Evolutionary conservation across 1,284 basidiomycete genomes (phyloP).

Genomic region (Taiwanofungus camphoratus): DNA sequence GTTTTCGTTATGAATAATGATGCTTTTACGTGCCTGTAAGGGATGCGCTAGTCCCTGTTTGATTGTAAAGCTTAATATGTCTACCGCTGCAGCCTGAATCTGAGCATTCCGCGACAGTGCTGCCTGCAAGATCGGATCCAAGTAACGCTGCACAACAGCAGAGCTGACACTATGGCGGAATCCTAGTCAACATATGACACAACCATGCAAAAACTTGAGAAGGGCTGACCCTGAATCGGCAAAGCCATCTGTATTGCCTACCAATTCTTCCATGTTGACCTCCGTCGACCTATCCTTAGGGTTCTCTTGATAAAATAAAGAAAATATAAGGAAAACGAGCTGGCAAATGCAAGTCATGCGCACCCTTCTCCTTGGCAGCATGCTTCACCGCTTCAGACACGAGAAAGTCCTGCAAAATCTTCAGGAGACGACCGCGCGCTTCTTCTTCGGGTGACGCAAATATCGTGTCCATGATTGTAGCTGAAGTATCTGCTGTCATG

Average conservation of each 20-base stretch:
- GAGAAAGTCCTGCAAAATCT: slow-evolving; percentile 89
- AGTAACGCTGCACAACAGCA: slow-evolving; percentile 89
- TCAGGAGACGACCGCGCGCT: slow-evolving; percentile 68
- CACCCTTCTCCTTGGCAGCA: slow-evolving; percentile 60
- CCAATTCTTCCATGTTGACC: slow-evolving; percentile 86
- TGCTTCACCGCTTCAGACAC: slow-evolving; percentile 76
- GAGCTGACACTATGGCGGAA: slow-evolving; percentile 90
- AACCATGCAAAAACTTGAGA: background rate
- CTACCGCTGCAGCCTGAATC: slow-evolving; percentile 82
- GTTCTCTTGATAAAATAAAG: slow-evolving; percentile 23
- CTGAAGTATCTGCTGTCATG: slow-evolving; percentile 76
- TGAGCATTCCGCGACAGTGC: slow-evolving; percentile 66
- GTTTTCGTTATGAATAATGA: background rate
- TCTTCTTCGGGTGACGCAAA: slow-evolving; percentile 72
- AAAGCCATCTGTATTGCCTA: slow-evolving; percentile 91
- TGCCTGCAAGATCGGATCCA: slow-evolving; percentile 76
- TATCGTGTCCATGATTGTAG: slow-evolving; percentile 84
- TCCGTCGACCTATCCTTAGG: slow-evolving; percentile 42
- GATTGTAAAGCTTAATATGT: slow-evolving; percentile 88
- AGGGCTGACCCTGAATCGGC: slow-evolving; percentile 85
- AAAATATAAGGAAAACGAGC: background rate
- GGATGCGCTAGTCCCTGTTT: slow-evolving; percentile 96
- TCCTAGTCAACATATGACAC: background rate
- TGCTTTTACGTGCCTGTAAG: slow-evolving; percentile 53
- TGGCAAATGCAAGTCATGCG: slow-evolving; percentile 7